phyloP scores from a whole-genome alignment of 768 basidiomycete genomes.

The Amyloporia xantha region DNA sequence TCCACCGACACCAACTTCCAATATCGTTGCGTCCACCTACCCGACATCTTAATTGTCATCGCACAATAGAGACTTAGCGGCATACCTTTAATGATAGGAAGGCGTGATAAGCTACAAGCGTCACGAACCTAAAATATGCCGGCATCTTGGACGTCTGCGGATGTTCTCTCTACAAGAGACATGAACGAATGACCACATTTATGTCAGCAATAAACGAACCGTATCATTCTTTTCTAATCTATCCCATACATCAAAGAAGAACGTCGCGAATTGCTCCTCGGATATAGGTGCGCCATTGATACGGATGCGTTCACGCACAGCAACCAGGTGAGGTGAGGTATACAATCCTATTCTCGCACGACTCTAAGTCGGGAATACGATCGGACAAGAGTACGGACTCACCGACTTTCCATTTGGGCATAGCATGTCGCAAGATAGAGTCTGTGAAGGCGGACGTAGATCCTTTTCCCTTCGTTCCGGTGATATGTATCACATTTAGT shows the following conservation, averaged over 20 bases:
- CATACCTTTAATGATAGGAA: conserved; percentile 67
- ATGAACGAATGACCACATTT: conserved; percentile 2
- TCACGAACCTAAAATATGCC: conserved; percentile 90
- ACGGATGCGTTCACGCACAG: conserved; percentile 92
- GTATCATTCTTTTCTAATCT: conserved; percentile 53
- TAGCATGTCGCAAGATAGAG: conserved; percentile 72
- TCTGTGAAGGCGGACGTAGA: conserved; percentile 93
- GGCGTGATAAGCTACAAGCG: conserved; percentile 85
- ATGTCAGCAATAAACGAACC: conserved; percentile 33
- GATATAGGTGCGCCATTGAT: conserved; percentile 87
- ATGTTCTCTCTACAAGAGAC: conserved; percentile 34
- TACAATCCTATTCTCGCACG: conserved; percentile 72
- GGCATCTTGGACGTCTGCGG: conserved; percentile 66
- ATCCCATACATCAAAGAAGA: conserved; percentile 97
- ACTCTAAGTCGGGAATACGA: background rate
- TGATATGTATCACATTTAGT: conserved; percentile 92
- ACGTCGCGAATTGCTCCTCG: conserved; percentile 81
- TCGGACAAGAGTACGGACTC: conserved; percentile 17
- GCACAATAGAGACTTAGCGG: background rate
- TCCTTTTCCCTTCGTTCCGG: conserved; percentile 97
- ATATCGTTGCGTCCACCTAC: conserved; percentile 80
- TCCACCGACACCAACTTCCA: conserved; percentile 97
- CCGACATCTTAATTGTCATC: background rate
- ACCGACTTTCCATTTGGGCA: conserved; percentile 80
- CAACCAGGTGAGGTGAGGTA: conserved; percentile 94